phyloP scores from a whole-genome alignment of 306 rosid genomes.

The Prosopis cineraria region DNA sequence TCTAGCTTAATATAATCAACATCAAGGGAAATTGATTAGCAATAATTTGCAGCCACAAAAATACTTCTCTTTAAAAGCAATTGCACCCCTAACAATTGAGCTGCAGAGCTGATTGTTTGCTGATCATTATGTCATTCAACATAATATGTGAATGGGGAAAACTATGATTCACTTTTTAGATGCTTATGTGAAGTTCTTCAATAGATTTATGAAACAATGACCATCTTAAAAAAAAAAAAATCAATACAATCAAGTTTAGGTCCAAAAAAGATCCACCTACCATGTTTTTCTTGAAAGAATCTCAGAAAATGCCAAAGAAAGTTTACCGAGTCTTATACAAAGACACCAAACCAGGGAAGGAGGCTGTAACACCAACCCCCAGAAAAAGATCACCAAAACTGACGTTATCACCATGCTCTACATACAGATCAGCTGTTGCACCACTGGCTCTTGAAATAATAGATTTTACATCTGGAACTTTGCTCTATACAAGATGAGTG shows the following conservation, averaged over 20 bases:
- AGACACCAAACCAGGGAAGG: slow-evolving; percentile 15
- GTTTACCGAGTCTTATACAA: neutral
- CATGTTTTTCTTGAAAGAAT: neutral
- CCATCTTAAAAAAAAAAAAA: neutral
- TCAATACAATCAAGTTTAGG: neutral
- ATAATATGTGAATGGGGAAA: neutral
- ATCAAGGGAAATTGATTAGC: slow-evolving; percentile 17
- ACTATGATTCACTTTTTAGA: neutral
- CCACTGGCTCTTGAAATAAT: slow-evolving; percentile 84
- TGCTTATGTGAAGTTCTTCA: neutral
- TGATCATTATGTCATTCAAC: too few species aligned
- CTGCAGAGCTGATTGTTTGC: neutral
- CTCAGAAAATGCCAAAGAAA: neutral
- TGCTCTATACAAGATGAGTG: slow-evolving; percentile 45
- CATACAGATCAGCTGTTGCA: slow-evolving; percentile 71
- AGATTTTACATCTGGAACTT: slow-evolving; percentile 72
- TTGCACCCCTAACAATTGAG: slow-evolving; percentile 3
- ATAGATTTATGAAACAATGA: neutral
- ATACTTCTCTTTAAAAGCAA: neutral
- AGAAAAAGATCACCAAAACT: slow-evolving; percentile 72
- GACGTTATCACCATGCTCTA: slow-evolving; percentile 66
- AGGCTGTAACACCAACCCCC: slow-evolving; percentile 55
- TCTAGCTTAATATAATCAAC: neutral
- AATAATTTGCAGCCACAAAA: neutral
- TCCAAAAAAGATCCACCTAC: neutral